phyloP scores from a whole-genome alignment of 768 basidiomycete genomes.

The Suillus decipiens region DNA sequence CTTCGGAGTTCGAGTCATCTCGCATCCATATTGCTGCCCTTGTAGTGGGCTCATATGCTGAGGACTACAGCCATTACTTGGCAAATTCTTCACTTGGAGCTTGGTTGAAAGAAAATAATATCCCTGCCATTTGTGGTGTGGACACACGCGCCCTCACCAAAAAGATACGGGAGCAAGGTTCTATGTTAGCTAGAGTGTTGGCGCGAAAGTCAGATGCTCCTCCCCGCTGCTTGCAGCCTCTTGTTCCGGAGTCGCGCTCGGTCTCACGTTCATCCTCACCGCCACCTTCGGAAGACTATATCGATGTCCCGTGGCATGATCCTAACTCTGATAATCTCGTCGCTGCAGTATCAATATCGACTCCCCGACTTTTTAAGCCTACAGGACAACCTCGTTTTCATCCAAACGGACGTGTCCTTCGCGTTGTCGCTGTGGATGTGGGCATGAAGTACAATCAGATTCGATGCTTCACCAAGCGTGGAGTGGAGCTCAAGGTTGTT shows the following conservation, averaged over 20 bases:
- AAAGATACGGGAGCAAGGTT: slow-evolving; percentile 92
- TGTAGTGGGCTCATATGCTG: slow-evolving; percentile 91
- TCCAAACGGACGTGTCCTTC: slow-evolving; percentile 76
- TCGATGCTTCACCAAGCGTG: slow-evolving; percentile 89
- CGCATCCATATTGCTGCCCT: slow-evolving; percentile 93
- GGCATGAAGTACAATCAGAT: slow-evolving; percentile 99
- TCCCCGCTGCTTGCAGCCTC: slow-evolving; percentile 36
- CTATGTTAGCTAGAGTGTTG: slow-evolving; percentile 85
- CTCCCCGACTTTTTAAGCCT: slow-evolving; percentile 70
- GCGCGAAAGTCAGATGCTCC: slow-evolving; percentile 56
- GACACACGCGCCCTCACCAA: slow-evolving; percentile 98
- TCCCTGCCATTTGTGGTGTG: slow-evolving; percentile 94
- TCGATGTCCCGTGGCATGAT: slow-evolving; percentile 81
- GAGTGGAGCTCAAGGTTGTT: slow-evolving; percentile 94
- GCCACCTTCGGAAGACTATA: slow-evolving; percentile 80
- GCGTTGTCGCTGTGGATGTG: slow-evolving; percentile 91
- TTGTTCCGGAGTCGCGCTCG: slow-evolving; percentile 39
- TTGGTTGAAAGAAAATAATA: slow-evolving; percentile 94
- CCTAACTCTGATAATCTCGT: slow-evolving; percentile 92
- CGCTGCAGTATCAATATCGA: slow-evolving; percentile 76
- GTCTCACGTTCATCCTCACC: slow-evolving; percentile 56
- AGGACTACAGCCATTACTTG: slow-evolving; percentile 93
- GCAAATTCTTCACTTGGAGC: slow-evolving; percentile 82
- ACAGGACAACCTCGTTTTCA: slow-evolving; percentile 59
- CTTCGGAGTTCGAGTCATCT: slow-evolving; percentile 88